Conservation (phyloP, 2,329 filamentous ascomycete genomes). For the Sporothrix curviconia region DNA sequence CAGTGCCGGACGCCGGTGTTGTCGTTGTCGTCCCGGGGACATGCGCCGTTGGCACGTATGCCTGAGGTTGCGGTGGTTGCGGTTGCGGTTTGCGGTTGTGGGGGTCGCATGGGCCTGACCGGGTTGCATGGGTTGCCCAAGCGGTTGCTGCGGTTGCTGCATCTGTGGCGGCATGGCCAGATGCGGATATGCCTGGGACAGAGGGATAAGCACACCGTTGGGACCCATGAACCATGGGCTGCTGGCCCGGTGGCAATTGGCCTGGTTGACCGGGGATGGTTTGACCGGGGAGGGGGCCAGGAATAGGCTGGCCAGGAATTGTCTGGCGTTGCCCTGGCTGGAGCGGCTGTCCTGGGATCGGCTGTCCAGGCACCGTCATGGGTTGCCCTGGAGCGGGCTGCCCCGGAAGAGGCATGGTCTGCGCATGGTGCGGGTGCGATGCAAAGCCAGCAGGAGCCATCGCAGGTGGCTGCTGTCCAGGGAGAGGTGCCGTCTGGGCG, state of each 20-base stretch:
- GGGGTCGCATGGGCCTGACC: neutral
- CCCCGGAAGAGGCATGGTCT: neutral
- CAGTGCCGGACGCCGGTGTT: neutral
- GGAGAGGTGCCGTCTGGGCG: neutral
- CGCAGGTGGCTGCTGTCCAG: neutral
- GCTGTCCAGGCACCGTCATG: no score
- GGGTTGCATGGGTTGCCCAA: neutral
- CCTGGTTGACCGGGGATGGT: no score
- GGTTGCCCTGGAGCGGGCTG: neutral
- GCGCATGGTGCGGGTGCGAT: constrained; percentile 8
- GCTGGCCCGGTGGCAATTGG: neutral
- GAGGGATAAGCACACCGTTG: neutral
- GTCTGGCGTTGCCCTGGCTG: neutral
- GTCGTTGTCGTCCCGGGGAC: no score
- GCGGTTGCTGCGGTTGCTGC: neutral
- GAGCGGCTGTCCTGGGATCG: neutral
- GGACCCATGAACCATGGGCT: neutral
- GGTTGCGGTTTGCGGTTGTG: neutral
- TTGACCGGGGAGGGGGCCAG: no score
- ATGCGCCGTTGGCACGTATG: neutral
- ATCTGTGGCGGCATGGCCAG: no score
- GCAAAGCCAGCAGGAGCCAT: neutral
- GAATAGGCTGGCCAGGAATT: no score
- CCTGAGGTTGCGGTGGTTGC: neutral
- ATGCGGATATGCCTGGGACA: no score